These are phyloP conservation scores for Exophiala viscosa DNA, from an alignment of 2,329 filamentous ascomycete species.

Conservation along the genomic window DNA sequence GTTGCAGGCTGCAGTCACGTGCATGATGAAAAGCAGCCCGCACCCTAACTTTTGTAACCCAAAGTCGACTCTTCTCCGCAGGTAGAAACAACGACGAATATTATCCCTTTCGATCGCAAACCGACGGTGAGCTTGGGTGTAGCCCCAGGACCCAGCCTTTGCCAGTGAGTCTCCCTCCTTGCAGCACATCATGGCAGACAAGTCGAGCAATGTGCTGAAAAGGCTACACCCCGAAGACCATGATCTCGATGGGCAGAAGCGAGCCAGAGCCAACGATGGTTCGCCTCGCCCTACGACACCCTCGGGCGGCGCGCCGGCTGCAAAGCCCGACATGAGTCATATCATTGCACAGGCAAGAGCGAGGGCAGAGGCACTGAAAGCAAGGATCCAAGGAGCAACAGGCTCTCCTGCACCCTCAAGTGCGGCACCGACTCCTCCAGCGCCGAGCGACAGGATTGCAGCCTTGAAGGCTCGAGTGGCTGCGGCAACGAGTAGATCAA, in stretches of 20 bases:
- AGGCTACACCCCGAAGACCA: constrained; percentile 48
- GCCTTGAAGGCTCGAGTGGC: constrained; percentile 76
- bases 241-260: constrained; percentile 44
- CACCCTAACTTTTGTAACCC: too few species aligned
- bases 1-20: too few species aligned
- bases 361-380: constrained; percentile 48
- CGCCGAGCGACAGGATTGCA: constrained; percentile 64
- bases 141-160: not conserved
- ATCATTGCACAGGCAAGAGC: constrained; percentile 48
- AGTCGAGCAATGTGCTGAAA: constrained; percentile 38
- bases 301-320: constrained; percentile 29
- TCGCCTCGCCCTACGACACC: constrained; percentile 43
- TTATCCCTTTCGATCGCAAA: not conserved
- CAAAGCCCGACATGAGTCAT: constrained; percentile 41
- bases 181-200: constrained; percentile 19
- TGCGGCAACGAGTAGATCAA: constrained; percentile 60
- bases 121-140: not conserved
- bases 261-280: constrained; percentile 49
- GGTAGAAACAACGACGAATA: not conserved
- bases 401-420: constrained; percentile 27
- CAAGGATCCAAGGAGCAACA: constrained; percentile 32
- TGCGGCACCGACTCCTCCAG: constrained; percentile 35
- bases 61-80: too few species aligned
- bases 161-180: constrained; percentile 20
- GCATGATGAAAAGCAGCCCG: too few species aligned